Percentiles rank a stretch among this genome's conserved stretches.
Evolutionary conservation across 257 asterid genomes (phyloP).

Genomic region (Anisodus acutangulus): DNA sequence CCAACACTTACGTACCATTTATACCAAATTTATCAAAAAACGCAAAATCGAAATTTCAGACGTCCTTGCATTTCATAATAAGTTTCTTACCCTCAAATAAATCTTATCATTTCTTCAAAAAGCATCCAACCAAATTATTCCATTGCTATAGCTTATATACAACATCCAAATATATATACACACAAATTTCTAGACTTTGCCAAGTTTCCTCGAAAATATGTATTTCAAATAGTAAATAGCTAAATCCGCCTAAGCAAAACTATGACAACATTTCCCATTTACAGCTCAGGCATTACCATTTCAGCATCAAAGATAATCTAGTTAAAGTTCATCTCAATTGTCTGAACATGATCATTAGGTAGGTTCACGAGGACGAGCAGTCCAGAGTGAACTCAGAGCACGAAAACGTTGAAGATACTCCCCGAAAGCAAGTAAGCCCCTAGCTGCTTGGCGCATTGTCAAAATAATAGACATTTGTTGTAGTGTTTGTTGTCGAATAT

Average conservation of each 20-base stretch:
- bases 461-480: conserved; percentile 75
- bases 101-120: not conserved
- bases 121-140: conserved; percentile 7
- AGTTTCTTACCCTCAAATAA: not conserved
- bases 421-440: conserved; percentile 76
- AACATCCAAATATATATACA: conserved; percentile 12
- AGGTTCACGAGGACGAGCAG: conserved; percentile 62
- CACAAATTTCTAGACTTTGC: not conserved
- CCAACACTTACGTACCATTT: no score
- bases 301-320: conserved; percentile 28
- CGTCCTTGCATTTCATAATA: not conserved
- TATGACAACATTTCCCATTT: conserved; percentile 39
- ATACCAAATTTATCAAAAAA: no score
- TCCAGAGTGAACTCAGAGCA: conserved; percentile 80
- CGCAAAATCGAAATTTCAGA: not conserved
- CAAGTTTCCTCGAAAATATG: conserved; percentile 18
- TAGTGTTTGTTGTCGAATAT: conserved; percentile 87
- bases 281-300: conserved; percentile 32
- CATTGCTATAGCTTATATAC: conserved; percentile 25
- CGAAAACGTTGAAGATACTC: conserved; percentile 89
- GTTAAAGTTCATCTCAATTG: conserved; percentile 20
- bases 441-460: conserved; percentile 83
- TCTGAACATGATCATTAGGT: conserved; percentile 31
- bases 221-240: conserved; percentile 21
- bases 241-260: conserved; percentile 36